Base-by-base conservation (phyloP, 1,139 yeast species). In the Sugiyamaella castrensis region DNA sequence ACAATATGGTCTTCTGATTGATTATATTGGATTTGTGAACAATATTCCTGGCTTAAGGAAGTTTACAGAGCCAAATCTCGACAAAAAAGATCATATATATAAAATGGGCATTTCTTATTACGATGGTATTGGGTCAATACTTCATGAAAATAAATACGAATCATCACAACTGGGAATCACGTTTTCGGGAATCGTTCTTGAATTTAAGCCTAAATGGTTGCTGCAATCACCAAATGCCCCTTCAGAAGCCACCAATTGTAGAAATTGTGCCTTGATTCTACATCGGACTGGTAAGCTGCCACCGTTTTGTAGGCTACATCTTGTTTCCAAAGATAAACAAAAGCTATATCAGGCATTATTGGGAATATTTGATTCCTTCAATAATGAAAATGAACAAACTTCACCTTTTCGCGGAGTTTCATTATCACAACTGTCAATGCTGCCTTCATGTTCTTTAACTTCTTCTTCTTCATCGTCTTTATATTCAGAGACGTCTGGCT, bases 121-220 rank as follows among this genome's bases (percentile, higher is more conserved):
- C 26, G 50, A 12, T 13, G 39, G 38, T 33, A 10, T 16, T 16
- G 46, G 49, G 11, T 38, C 33, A 4, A 24, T 34, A 7, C 29
- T 41, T 8, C 45, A 38, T 13, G 29, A 32, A 8, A 38, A 42
- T 12, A 15, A 28, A 9, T 16, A 38, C 15, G 19, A 19, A 10
- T 34, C 33, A 8, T 2, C 41, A 4, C 26, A n/a, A 2, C 11
- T 28, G 37, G 30, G 15, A 24, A 12, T 29, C 12, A 26, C 16
- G 24, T 33, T 24, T 26, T 33, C 41, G 10, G 41, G 40, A 16
- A 33, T 12, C 8, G 54, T 63, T 3, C 53, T 71, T 3, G 75
- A 74, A 47, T 63, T 74, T 51, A 75, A 75, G 55, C 79, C 79
- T 0, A 75, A 75, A 53, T 75, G 79, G 79, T 62, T 74, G 7